These are phyloP conservation scores for Solanum hybrid DNA, from an alignment of 305 asterid genomes.

Conservation along the genomic window DNA sequence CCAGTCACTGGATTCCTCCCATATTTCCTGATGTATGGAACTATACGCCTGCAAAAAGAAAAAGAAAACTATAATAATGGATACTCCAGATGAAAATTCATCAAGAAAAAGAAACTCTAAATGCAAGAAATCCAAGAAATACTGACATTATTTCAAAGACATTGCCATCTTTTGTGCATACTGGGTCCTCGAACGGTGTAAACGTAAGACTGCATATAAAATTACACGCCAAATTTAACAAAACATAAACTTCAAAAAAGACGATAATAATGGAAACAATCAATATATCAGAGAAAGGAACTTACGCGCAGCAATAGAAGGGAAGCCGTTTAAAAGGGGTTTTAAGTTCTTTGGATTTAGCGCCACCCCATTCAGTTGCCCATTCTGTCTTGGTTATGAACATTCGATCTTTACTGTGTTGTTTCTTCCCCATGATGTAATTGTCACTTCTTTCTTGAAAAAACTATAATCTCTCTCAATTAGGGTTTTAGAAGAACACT, in stretches of 20 bases:
- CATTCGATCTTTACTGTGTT: constrained; percentile 97
- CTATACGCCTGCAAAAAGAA: constrained; percentile 45
- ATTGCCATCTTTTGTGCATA: constrained; percentile 83
- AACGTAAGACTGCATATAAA: constrained; percentile 66
- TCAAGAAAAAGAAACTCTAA: background rate
- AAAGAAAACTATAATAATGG: background rate
- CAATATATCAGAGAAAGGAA: background rate
- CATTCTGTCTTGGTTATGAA: constrained; percentile 96
- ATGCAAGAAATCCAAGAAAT: background rate
- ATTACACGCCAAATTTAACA: background rate
- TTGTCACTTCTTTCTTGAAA: background rate
- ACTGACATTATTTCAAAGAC: constrained; percentile 84
- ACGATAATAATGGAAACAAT: background rate
- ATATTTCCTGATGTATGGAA: constrained; percentile 73
- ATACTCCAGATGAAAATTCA: background rate
- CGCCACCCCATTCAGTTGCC: constrained; percentile 99
- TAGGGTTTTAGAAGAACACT: background rate
- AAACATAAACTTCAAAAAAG: background rate
- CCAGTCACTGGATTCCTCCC: constrained; percentile 98
- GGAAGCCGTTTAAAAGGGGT: constrained; percentile 89
- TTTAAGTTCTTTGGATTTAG: constrained; percentile 78
- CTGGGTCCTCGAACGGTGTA: constrained; percentile 86
- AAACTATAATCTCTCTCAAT: background rate
- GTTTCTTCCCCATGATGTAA: constrained; percentile 83
- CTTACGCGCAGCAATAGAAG: constrained; percentile 97